phyloP scores from a whole-genome alignment of 495 filamentous ascomycete species.

The Haplographium delicatum region DNA sequence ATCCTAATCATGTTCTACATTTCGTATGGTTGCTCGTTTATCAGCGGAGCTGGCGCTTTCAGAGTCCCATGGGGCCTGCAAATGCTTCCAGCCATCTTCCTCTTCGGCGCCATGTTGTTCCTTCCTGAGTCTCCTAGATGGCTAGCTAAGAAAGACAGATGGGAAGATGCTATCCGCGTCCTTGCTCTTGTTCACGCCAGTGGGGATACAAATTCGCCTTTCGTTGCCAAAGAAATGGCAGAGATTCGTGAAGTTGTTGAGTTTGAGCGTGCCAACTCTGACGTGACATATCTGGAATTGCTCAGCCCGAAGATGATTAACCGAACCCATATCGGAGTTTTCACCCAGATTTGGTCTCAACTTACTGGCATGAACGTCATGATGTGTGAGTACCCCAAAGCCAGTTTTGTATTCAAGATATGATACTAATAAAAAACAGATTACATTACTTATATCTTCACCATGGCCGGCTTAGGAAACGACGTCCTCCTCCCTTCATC shows the following conservation, averaged over 20 bases:
- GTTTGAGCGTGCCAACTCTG: slow-evolving; percentile 56
- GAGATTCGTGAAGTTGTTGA: slow-evolving; percentile 68
- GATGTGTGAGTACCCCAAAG: slow-evolving; percentile 64
- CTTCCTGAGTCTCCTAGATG: slow-evolving; percentile 75
- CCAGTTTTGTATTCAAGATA: too few relatives aligned
- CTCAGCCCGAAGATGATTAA: slow-evolving; percentile 69
- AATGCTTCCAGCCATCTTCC: slow-evolving; percentile 62
- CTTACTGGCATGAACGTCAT: slow-evolving; percentile 84
- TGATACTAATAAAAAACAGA: too few relatives aligned
- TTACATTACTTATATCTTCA: slow-evolving; percentile 60
- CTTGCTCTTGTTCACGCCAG: slow-evolving; percentile 63
- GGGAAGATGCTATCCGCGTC: slow-evolving; percentile 62
- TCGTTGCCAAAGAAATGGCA: slow-evolving; percentile 58
- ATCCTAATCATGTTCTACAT: slow-evolving; percentile 81
- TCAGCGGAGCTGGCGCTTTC: slow-evolving; percentile 56
- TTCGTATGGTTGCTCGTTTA: slow-evolving; percentile 68
- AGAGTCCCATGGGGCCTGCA: slow-evolving; percentile 74
- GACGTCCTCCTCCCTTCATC: slow-evolving; percentile 61
- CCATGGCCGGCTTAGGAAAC: slow-evolving; percentile 60
- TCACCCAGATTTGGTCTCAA: slow-evolving; percentile 82
- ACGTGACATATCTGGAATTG: slow-evolving; percentile 65
- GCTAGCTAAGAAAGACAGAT: slow-evolving; percentile 68
- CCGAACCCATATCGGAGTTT: slow-evolving; percentile 67
- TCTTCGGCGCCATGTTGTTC: slow-evolving; percentile 57
- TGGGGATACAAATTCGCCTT: slow-evolving; percentile 54